phyloP scores from a whole-genome alignment of 805 yeast genomes.

The Yueomyces sinensis region DNA sequence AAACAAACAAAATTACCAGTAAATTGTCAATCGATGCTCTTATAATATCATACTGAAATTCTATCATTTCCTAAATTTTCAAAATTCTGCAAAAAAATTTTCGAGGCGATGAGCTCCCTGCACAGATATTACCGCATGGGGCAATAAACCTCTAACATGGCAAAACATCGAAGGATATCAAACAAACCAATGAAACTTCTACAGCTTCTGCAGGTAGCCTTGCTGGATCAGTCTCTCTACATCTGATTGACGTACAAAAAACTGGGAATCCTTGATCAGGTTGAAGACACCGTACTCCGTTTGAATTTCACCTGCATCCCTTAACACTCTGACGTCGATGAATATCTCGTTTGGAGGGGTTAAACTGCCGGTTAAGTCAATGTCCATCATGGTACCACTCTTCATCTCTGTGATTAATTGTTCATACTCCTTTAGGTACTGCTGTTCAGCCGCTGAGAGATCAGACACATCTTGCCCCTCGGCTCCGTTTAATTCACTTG shows the following conservation, averaged over 20 bases:
- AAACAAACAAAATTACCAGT: too few species aligned
- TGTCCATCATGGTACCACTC: constrained; percentile 56
- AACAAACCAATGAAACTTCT: constrained; percentile 1
- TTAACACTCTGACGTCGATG: constrained; percentile 83
- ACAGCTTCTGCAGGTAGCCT: constrained; percentile 74
- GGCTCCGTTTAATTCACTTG: constrained; percentile 8
- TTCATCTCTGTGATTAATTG: constrained; percentile 65
- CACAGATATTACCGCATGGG: too few species aligned
- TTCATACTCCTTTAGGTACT: constrained; percentile 57
- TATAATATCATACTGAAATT: too few species aligned
- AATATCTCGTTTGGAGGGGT: constrained; percentile 87
- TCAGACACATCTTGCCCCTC: constrained; percentile 28
- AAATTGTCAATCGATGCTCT: too few species aligned
- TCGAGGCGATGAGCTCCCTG: too few species aligned
- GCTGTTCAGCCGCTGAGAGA: constrained; percentile 67
- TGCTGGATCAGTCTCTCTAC: constrained; percentile 91
- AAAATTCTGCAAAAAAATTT: too few species aligned
- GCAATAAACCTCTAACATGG: too few species aligned
- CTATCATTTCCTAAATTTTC: too few species aligned
- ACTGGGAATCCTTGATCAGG: constrained; percentile 84
- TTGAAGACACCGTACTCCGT: constrained; percentile 96
- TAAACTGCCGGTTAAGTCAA: constrained; percentile 79
- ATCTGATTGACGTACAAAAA: constrained; percentile 85
- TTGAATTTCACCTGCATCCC: constrained; percentile 93
- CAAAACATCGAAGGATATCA: too few species aligned